phyloP scores from a whole-genome alignment of 495 filamentous ascomycete species.

The Daldinia bambusicola region DNA sequence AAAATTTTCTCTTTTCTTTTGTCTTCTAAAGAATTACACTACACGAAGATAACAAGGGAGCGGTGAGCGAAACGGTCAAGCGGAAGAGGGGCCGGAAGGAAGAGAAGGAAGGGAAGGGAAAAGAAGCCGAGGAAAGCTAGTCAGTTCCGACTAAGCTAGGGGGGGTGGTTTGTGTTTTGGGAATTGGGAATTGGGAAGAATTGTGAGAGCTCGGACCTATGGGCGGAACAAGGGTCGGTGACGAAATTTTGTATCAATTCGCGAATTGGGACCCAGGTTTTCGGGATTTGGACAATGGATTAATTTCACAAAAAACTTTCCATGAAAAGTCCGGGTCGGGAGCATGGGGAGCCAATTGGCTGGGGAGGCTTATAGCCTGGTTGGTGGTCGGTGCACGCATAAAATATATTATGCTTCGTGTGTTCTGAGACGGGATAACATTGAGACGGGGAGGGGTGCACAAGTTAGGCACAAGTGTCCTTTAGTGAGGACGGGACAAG shows the following conservation, averaged over 20 bases:
- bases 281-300: conserved; percentile 20
- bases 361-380: not conserved
- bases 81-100: not conserved
- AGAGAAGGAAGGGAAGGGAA: not conserved
- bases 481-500: not conserved
- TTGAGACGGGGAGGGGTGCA: not conserved
- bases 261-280: conserved; percentile 25
- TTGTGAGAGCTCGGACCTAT: not conserved
- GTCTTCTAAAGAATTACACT: no score
- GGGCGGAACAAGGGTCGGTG: not conserved
- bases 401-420: not conserved
- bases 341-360: conserved; percentile 30
- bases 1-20: not conserved
- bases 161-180: not conserved
- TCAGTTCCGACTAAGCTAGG: not conserved
- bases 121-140: not conserved
- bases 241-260: conserved; percentile 10
- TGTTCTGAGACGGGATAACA: conserved; percentile 10
- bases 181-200: no score
- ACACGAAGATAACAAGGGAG: not conserved
- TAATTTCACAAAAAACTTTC: conserved; percentile 5
- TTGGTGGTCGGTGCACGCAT: not conserved
- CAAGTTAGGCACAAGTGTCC: not conserved
- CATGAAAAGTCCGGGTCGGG: conserved; percentile 25
- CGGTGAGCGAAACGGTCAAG: conserved; percentile 10